Conservation (phyloP, 768 basidiomycete species). For the Mycena capillaripes region DNA sequence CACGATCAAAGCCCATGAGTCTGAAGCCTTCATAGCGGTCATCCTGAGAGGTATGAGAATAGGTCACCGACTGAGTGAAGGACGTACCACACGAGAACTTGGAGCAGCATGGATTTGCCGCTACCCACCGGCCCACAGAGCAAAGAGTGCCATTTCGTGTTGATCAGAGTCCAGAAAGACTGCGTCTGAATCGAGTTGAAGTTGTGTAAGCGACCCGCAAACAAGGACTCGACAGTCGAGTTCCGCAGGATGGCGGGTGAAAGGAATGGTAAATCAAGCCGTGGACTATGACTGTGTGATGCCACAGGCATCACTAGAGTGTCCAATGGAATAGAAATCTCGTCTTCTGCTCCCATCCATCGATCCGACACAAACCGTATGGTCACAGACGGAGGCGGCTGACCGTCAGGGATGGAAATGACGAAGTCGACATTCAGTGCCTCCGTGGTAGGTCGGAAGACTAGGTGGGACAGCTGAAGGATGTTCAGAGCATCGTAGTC, state of each 20-base stretch:
- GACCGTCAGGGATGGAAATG: constrained; percentile 75
- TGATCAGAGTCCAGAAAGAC: constrained; percentile 83
- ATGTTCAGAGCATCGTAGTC: constrained; percentile 86
- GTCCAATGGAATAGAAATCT: constrained; percentile 72
- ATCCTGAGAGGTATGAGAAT: constrained; percentile 60
- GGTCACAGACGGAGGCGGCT: constrained; percentile 74
- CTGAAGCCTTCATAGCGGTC: constrained; percentile 56
- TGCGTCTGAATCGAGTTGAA: constrained; percentile 94
- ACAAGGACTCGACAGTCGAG: constrained; percentile 58
- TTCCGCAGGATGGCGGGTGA: constrained; percentile 66
- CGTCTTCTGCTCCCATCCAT: constrained; percentile 94
- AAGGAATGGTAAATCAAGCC: constrained; percentile 84
- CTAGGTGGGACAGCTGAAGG: constrained; percentile 81
- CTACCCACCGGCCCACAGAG: constrained; percentile 84
- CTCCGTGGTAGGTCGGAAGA: constrained; percentile 77
- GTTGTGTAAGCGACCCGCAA: constrained; percentile 61
- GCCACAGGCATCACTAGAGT: constrained; percentile 81
- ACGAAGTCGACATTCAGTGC: constrained; percentile 80
- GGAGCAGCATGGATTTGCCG: constrained; percentile 85
- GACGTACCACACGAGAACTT: constrained; percentile 80
- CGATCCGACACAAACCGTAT: constrained; percentile 89
- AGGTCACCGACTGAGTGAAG: background rate
- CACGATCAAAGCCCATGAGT: constrained; percentile 75
- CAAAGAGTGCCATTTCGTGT: constrained; percentile 76
- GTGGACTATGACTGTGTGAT: constrained; percentile 69